These are phyloP conservation scores for Alloteropsis semialata DNA, from an alignment of 176 grass and related monocot species.

Conservation along the genomic window DNA sequence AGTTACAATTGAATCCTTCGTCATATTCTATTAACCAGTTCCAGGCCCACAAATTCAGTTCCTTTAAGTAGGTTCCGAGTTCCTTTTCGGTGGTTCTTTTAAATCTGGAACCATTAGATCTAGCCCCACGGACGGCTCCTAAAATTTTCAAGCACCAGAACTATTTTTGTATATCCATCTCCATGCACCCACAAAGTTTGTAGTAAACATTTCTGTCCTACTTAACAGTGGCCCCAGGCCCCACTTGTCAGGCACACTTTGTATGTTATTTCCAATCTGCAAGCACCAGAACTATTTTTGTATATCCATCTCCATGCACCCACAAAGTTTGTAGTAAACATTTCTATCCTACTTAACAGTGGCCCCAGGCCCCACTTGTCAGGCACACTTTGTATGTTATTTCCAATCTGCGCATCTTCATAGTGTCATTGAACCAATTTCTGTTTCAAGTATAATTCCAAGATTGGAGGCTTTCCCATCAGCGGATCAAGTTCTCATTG, in stretches of 20 bases:
- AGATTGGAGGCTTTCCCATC: background rate
- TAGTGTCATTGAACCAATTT: background rate
- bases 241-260: background rate
- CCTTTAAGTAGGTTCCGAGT: too few relatives aligned
- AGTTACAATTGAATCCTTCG: too few relatives aligned
- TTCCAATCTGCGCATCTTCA: constrained; percentile 3
- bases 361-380: background rate
- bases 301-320: background rate
- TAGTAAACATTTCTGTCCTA: background rate
- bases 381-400: background rate
- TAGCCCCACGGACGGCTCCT: too few relatives aligned
- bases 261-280: constrained; percentile 5
- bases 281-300: too few relatives aligned
- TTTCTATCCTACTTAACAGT: background rate
- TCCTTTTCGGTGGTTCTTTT: too few relatives aligned
- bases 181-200: background rate
- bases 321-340: background rate
- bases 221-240: background rate
- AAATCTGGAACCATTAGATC: too few relatives aligned
- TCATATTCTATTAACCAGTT: too few relatives aligned
- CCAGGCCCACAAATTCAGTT: too few relatives aligned
- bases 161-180: background rate
- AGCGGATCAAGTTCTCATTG: constrained; percentile 5
- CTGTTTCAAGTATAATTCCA: constrained; percentile 5
- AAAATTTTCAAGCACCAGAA: too few relatives aligned